A percentile compares a stretch with the other conserved stretches of the same genome.
Conservation (phyloP, 768 basidiomycete species). For the Pholiota microspora region DNA sequence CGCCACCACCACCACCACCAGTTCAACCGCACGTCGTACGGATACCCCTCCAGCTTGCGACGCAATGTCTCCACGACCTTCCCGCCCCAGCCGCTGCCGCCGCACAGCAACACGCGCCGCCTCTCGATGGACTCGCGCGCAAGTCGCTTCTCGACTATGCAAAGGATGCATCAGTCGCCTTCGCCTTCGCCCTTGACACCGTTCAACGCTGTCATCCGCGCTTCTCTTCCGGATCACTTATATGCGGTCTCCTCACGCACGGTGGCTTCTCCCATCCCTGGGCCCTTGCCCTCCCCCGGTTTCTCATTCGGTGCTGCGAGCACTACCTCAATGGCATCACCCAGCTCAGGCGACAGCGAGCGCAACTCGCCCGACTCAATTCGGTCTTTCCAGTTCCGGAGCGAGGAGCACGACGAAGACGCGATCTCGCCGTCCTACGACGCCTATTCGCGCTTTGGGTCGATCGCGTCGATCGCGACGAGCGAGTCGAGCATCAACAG, state of each 20-base stretch:
- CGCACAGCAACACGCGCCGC: constrained; percentile 37
- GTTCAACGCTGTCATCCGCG: constrained; percentile 37
- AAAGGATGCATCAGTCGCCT: constrained; percentile 29
- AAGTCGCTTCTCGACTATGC: constrained; percentile 32
- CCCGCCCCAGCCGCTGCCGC: constrained; percentile 33
- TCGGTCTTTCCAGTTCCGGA: constrained; percentile 44
- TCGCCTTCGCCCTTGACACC: constrained; percentile 45
- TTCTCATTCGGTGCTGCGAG: constrained; percentile 65
- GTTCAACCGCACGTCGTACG: constrained; percentile 28
- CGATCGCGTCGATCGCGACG: constrained; percentile 57
- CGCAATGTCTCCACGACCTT: constrained; percentile 14
- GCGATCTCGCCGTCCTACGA: constrained; percentile 47
- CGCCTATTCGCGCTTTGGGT: constrained; percentile 56
- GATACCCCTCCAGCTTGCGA: constrained; percentile 19
- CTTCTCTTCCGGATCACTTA: constrained; percentile 49
- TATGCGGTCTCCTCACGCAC: constrained; percentile 48
- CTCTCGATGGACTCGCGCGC: constrained; percentile 40
- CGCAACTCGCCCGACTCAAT: constrained; percentile 54
- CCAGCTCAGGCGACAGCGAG: constrained; percentile 49
- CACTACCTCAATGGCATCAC: constrained; percentile 47
- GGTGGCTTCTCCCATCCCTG: constrained; percentile 43
- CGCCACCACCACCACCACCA: constrained; percentile 30
- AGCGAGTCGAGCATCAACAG: constrained; percentile 59
- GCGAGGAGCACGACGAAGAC: constrained; percentile 54
- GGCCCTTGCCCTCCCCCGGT: constrained; percentile 59